A percentile compares a stretch with the other conserved stretches of the same genome.
Conservation (phyloP, 352 stramenopile species). For the Phytophthora constricta region DNA sequence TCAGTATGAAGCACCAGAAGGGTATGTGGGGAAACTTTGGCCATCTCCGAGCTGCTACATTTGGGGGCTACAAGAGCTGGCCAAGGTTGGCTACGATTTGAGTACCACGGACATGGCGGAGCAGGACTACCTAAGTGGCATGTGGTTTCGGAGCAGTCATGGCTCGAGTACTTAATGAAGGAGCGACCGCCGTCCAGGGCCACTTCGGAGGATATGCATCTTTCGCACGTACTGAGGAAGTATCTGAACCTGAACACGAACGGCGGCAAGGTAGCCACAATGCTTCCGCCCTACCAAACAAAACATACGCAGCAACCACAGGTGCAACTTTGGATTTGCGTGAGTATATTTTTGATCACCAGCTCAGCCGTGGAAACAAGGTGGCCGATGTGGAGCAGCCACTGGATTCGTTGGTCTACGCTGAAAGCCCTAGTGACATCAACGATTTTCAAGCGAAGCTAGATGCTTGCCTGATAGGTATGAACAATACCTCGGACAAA, state of each 20-base stretch:
- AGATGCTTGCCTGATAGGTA: conserved; percentile 39
- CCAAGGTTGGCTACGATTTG: conserved; percentile 48
- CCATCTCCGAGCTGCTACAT: conserved; percentile 47
- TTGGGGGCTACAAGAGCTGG: conserved; percentile 63
- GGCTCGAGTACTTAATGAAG: conserved; percentile 72
- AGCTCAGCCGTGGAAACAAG: conserved; percentile 67
- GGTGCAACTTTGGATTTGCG: conserved; percentile 53
- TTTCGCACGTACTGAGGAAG: conserved; percentile 69
- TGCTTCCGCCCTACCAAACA: conserved; percentile 45
- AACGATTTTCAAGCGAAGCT: conserved; percentile 48
- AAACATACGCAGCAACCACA: conserved; percentile 45
- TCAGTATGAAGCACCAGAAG: conserved; percentile 43
- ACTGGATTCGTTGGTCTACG: conserved; percentile 62
- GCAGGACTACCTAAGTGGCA: conserved; percentile 68
- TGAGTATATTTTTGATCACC: conserved; percentile 67
- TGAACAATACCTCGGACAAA: too few relatives aligned
- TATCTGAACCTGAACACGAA: conserved; percentile 75
- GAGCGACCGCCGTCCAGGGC: conserved; percentile 56
- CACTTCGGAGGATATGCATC: conserved; percentile 67
- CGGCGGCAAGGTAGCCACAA: conserved; percentile 48
- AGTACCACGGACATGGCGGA: conserved; percentile 41
- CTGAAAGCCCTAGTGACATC: conserved; percentile 53
- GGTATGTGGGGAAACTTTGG: conserved; percentile 64
- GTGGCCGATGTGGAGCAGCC: conserved; percentile 50
- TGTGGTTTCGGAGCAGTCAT: conserved; percentile 70